phyloP scores from a whole-genome alignment of 2,329 filamentous ascomycete species.

The Colletotrichum lupini region DNA sequence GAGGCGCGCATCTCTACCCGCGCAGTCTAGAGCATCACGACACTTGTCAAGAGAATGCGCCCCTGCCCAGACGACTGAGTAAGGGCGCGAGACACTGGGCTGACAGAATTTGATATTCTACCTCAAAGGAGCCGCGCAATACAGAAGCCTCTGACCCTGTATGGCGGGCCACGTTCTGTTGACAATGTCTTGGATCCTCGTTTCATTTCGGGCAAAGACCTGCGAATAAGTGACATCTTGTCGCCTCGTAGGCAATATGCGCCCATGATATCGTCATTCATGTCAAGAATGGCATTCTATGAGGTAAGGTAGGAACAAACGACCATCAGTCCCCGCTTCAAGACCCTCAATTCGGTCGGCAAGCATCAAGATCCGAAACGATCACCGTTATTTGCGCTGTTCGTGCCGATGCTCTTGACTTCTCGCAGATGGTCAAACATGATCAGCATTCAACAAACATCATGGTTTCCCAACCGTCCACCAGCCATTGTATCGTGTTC shows the following conservation, averaged over 20 bases:
- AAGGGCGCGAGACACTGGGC: constrained; percentile 18
- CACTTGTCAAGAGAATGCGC: constrained; percentile 19
- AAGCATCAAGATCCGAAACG: constrained; percentile 4
- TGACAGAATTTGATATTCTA: neutral
- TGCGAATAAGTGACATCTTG: neutral
- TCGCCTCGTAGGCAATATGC: constrained; percentile 16
- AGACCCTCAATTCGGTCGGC: neutral
- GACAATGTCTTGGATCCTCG: constrained; percentile 18
- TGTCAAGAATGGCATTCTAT: neutral
- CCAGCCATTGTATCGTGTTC: neutral
- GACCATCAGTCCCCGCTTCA: constrained; percentile 14
- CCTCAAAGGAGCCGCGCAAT: constrained; percentile 1
- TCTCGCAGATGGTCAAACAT: constrained; percentile 9
- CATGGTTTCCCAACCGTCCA: neutral
- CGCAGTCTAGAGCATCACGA: neutral
- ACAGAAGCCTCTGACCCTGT: neutral
- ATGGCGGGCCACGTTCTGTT: constrained; percentile 16
- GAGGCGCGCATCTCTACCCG: neutral
- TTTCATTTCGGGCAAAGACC: neutral
- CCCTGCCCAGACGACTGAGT: neutral
- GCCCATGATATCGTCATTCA: constrained; percentile 16
- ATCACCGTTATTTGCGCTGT: neutral
- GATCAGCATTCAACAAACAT: constrained; percentile 18
- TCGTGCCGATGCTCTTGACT: neutral
- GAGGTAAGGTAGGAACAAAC: neutral